Conservation (phyloP, 2,329 filamentous ascomycete genomes). For the Balansia obtecta region DNA sequence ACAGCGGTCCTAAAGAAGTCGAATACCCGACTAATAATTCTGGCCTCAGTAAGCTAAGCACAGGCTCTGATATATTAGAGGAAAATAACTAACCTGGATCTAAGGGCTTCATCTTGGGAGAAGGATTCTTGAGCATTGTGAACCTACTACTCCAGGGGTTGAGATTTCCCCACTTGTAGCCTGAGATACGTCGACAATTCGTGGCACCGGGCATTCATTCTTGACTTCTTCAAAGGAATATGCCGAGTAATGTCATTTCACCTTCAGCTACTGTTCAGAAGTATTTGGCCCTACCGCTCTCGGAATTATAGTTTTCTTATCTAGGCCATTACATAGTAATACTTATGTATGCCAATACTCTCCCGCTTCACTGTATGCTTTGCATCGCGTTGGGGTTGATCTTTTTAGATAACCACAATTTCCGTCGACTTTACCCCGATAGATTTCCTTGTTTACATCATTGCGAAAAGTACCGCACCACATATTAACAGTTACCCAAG, state of each 20-base stretch:
- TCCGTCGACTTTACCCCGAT: too few relatives aligned
- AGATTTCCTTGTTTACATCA: too few relatives aligned
- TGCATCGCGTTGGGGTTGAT: too few relatives aligned
- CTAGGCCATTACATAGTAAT: too few relatives aligned
- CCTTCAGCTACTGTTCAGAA: too few relatives aligned
- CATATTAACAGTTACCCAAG: too few relatives aligned
- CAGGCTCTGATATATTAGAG: background rate
- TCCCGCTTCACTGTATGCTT: too few relatives aligned
- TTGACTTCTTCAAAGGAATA: background rate
- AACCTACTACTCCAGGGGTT: constrained; percentile 74
- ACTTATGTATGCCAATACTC: too few relatives aligned
- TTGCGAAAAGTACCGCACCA: too few relatives aligned
- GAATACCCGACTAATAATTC: constrained; percentile 74
- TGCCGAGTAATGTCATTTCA: background rate
- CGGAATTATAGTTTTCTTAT: too few relatives aligned
- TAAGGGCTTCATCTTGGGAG: constrained; percentile 77
- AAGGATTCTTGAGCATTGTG: constrained; percentile 83
- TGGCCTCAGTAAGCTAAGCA: constrained; percentile 49
- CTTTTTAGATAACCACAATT: too few relatives aligned
- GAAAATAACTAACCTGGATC: constrained; percentile 6
- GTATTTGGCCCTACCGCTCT: too few relatives aligned
- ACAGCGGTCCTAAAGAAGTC: constrained; percentile 34
- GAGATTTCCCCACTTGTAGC: constrained; percentile 58
- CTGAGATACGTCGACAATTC: background rate
- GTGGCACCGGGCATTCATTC: background rate